These are phyloP conservation scores for Fragilaria crotonensis DNA, from an alignment of 108 stramenopile genomes.

Conservation along the genomic window DNA sequence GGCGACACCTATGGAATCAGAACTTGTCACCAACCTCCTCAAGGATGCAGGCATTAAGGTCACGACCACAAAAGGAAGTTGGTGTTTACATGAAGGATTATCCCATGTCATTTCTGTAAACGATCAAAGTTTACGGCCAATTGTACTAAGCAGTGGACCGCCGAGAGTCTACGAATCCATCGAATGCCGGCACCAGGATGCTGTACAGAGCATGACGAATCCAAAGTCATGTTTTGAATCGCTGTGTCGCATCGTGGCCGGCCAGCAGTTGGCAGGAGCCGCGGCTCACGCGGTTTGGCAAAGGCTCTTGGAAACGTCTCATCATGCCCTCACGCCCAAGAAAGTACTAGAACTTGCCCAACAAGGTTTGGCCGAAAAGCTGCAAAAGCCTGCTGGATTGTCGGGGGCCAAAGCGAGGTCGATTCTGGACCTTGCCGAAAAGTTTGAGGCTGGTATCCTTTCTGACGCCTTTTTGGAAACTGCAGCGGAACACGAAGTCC, in stretches of 20 bases:
- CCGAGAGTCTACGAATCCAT: not conserved
- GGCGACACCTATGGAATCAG: no score
- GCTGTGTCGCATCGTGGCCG: constrained; percentile 43
- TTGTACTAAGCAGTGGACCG: not conserved
- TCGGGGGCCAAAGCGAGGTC: constrained; percentile 33
- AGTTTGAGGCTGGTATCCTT: constrained; percentile 21
- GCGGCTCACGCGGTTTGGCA: constrained; percentile 33
- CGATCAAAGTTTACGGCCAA: not conserved
- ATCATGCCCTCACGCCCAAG: constrained; percentile 19
- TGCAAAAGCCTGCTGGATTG: constrained; percentile 32
- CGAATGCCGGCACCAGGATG: constrained; percentile 12
- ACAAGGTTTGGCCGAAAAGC: constrained; percentile 18
- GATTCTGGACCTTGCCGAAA: constrained; percentile 32
- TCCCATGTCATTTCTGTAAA: not conserved
- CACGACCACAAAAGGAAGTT: constrained; percentile 1
- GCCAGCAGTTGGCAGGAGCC: constrained; percentile 40
- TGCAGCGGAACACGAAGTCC: constrained; percentile 8
- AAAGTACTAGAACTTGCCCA: constrained; percentile 11
- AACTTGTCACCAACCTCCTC: no score
- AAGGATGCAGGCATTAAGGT: no score
- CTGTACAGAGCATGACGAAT: constrained; percentile 6
- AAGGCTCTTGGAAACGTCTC: constrained; percentile 17
- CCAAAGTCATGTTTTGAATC: constrained; percentile 37
- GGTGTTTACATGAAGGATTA: constrained; percentile 2
- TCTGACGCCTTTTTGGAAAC: constrained; percentile 18